phyloP scores from a whole-genome alignment of 2,329 filamentous ascomycete species.

The Colletotrichum spinosum region DNA sequence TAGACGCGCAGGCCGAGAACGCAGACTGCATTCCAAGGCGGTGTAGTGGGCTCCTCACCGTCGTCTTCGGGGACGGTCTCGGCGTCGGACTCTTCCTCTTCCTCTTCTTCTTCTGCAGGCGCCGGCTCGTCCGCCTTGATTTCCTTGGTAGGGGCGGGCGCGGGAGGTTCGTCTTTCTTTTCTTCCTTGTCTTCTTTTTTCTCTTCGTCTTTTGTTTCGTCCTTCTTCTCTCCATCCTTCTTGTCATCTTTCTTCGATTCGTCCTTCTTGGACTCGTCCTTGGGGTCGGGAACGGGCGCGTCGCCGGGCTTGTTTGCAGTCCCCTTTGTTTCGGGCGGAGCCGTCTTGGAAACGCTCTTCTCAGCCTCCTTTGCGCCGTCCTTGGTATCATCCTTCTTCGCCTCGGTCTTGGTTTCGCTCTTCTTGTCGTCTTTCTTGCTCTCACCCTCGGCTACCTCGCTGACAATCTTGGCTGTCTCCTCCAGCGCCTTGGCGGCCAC shows the following conservation, averaged over 20 bases:
- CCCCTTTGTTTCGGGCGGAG: not conserved
- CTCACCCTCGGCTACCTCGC: slow-evolving; percentile 28
- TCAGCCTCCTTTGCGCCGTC: slow-evolving; percentile 39
- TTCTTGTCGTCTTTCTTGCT: slow-evolving; percentile 27
- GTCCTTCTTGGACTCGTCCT: slow-evolving; percentile 22
- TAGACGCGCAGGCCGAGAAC: slow-evolving; percentile 55
- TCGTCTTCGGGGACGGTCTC: slow-evolving; percentile 27
- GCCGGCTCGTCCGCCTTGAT: slow-evolving; percentile 14
- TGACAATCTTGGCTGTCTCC: slow-evolving; percentile 39
- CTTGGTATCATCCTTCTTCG: slow-evolving; percentile 37
- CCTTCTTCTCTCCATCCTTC: not conserved
- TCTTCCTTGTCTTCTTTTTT: not conserved
- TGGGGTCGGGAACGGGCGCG: slow-evolving; percentile 13
- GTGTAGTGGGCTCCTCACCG: slow-evolving; percentile 34
- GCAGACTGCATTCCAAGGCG: slow-evolving; percentile 56
- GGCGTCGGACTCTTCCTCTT: slow-evolving; percentile 15
- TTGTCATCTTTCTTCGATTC: not conserved
- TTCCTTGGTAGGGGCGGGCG: slow-evolving; percentile 12
- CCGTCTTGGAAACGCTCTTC: slow-evolving; percentile 27
- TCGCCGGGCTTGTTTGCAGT: slow-evolving; percentile 15
- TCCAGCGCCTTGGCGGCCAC: slow-evolving; percentile 35
- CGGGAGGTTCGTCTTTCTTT: slow-evolving; percentile 1
- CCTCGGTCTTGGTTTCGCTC: slow-evolving; percentile 32
- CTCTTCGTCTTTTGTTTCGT: not conserved
- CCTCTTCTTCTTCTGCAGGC: slow-evolving; percentile 30